phyloP scores from a whole-genome alignment of 164 flowering plant genomes.

The Platanus orientalis region DNA sequence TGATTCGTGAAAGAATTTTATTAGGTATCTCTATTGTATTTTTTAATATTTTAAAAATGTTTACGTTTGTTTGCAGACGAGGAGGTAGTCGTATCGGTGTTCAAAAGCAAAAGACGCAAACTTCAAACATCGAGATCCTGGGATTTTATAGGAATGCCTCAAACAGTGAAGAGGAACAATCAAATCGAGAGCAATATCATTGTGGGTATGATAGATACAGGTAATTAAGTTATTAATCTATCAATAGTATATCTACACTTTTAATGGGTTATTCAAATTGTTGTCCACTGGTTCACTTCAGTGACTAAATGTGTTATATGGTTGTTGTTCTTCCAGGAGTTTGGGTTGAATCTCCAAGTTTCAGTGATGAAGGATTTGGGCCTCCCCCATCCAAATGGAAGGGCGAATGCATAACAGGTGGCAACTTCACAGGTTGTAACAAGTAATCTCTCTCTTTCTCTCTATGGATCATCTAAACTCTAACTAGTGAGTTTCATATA shows the following conservation, averaged over 20 bases:
- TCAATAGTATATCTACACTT: no score
- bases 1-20: neutral
- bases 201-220: slow-evolving; percentile 12
- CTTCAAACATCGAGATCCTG: slow-evolving; percentile 16
- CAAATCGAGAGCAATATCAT: slow-evolving; percentile 7
- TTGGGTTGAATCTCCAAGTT: slow-evolving; percentile 43
- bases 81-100: slow-evolving; percentile 6
- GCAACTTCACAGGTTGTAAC: slow-evolving; percentile 34
- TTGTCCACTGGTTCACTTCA: no score
- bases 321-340: slow-evolving; percentile 32
- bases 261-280: no score
- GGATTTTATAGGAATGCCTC: slow-evolving; percentile 11
- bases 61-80: slow-evolving; percentile 4
- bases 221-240: neutral
- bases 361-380: slow-evolving; percentile 46
- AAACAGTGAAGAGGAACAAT: neutral
- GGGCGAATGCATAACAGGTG: neutral
- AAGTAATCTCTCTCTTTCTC: slow-evolving; percentile 15
- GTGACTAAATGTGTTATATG: no score
- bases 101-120: neutral
- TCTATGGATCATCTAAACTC: no score
- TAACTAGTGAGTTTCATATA: no score
- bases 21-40: no score
- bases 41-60: no score
- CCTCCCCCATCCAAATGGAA: slow-evolving; percentile 53